Evolutionary conservation across 192 early-diverging fungal genomes (phyloP).

Genomic region (Coemansia sp.): DNA sequence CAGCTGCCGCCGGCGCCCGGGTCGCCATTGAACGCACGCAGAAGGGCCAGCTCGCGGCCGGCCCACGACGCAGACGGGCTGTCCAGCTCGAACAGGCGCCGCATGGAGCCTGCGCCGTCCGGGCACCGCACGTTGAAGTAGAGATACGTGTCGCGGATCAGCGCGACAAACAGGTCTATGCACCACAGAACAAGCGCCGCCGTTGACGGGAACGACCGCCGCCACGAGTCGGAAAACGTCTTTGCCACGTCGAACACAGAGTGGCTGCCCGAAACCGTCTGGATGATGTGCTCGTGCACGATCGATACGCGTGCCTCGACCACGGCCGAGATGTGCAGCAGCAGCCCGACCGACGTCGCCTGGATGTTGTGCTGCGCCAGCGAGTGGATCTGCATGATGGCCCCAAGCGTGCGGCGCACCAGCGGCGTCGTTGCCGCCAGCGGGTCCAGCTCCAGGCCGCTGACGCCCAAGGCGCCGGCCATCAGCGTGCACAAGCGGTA

Average conservation of each 20-base stretch:
- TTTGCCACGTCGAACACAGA: conserved; percentile 15
- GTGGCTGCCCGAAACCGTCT: conserved; percentile 11
- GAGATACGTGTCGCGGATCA: conserved; percentile 48
- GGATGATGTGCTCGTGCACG: conserved; percentile 38
- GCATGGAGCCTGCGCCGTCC: conserved; percentile 33
- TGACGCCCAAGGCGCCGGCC: conserved; percentile 27
- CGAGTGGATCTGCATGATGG: conserved; percentile 46
- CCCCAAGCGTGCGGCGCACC: conserved; percentile 47
- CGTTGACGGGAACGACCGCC: conserved; percentile 28
- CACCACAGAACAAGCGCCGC: conserved; percentile 52
- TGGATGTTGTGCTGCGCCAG: conserved; percentile 52
- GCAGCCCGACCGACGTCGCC: conserved; percentile 43
- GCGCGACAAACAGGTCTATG: conserved; percentile 45
- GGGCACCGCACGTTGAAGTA: conserved; percentile 44
- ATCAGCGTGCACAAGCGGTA: conserved; percentile 39
- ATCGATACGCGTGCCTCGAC: conserved; percentile 45
- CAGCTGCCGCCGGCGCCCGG: neutral
- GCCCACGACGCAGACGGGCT: conserved; percentile 6
- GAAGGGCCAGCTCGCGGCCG: conserved; percentile 17
- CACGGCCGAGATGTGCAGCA: conserved; percentile 44
- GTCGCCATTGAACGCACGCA: conserved; percentile 25
- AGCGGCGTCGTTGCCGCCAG: conserved; percentile 38
- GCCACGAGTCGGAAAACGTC: conserved; percentile 39
- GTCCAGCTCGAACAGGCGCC: conserved; percentile 35
- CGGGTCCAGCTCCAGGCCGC: conserved; percentile 41